Evolutionary conservation across 148 eudicot species (phyloP), one percentile per base, ranked within the genome.

Genomic region (Vaccinium darrowii): DNA sequence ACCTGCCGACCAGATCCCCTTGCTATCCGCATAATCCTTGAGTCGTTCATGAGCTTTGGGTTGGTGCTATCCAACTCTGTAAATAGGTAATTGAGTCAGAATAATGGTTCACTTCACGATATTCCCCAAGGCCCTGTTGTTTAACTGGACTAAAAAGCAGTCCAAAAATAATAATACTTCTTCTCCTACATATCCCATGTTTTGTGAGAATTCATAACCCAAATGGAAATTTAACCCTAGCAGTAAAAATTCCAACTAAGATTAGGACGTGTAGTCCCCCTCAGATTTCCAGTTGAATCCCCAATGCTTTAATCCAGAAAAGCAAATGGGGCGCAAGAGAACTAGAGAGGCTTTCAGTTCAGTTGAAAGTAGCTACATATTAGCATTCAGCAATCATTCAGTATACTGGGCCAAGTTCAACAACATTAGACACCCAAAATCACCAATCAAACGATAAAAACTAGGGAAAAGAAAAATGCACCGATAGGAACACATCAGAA

Each of bases 21-120:
- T 54, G 99, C 99, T 85, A 97, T 95, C 84, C 98, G 88, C 94
- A 97, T 94, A 8, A 97, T 90, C 83, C 99, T 85, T 16, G 98
- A 95, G 58, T 97, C 98, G 33, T 89, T 93, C 91, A 97, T 91
- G 5, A 95, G 85, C 88, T 97, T 95, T 4, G 98, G 98, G 85
- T 97, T 94, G 36, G 98, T 79, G 81, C 99, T 93, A 86, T 96
- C 98, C 92, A 97, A 87, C 91, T 95, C 99, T 95, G 94, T 89
- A 89, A 52, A 36, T 5, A 18, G 21, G 72, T 33, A 5, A 43
- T 7, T 13, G 52, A 58, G 60, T 19, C 27, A 23, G 18, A 19
- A 19, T 19, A 8, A 23, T 39, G 83, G 53, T 21, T 47, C 13
- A 6, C 78, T 25, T 33, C 18, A 25, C 76, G 1, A 13, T 56